Percentiles rank a stretch among this genome's conserved stretches.
These are phyloP conservation scores for Rhynchospora pubera DNA, from an alignment of 176 grass and related monocot genomes.

Conservation along the genomic window DNA sequence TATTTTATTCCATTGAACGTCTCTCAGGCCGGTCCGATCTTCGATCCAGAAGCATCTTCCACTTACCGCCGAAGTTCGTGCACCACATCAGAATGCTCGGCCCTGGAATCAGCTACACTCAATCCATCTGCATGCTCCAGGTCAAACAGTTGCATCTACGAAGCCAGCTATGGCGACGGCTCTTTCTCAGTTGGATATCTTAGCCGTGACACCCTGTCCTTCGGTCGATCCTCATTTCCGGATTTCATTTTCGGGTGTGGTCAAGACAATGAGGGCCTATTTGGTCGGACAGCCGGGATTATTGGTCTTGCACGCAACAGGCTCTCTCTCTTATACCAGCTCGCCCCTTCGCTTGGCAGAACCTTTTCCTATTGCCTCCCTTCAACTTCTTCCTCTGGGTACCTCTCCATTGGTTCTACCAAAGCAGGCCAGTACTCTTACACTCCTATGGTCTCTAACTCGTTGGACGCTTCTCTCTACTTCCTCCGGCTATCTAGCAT, in stretches of 20 bases:
- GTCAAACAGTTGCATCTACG: slow-evolving; percentile 59
- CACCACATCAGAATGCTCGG: slow-evolving; percentile 38
- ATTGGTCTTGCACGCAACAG: slow-evolving; percentile 76
- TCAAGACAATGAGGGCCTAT: slow-evolving; percentile 83
- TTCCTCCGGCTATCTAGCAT: slow-evolving; percentile 66
- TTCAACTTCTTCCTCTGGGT: slow-evolving; percentile 42
- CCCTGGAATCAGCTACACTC: slow-evolving; percentile 48
- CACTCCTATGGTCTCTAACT: slow-evolving; percentile 60
- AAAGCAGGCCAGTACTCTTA: slow-evolving; percentile 49
- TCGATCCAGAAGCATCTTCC: slow-evolving; percentile 35
- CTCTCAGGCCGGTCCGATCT: slow-evolving; percentile 42
- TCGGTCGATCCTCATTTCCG: slow-evolving; percentile 29
- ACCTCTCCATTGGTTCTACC: slow-evolving; percentile 59
- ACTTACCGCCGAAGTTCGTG: slow-evolving; percentile 48
- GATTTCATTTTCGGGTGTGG: slow-evolving; percentile 87
- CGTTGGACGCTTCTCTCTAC: slow-evolving; percentile 67
- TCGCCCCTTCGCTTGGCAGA: slow-evolving; percentile 44
- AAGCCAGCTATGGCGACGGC: slow-evolving; percentile 61
- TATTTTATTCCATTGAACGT: neutral
- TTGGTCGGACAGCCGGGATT: slow-evolving; percentile 62
- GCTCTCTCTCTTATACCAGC: slow-evolving; percentile 70
- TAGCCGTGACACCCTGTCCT: slow-evolving; percentile 64
- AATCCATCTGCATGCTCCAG: slow-evolving; percentile 50
- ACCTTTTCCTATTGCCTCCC: slow-evolving; percentile 94
- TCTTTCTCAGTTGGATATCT: slow-evolving; percentile 76